Percentiles rank a stretch among this genome's conserved stretches.
Conservation (phyloP, 2,329 filamentous ascomycete species). For the Aureobasidium subglaciale region DNA sequence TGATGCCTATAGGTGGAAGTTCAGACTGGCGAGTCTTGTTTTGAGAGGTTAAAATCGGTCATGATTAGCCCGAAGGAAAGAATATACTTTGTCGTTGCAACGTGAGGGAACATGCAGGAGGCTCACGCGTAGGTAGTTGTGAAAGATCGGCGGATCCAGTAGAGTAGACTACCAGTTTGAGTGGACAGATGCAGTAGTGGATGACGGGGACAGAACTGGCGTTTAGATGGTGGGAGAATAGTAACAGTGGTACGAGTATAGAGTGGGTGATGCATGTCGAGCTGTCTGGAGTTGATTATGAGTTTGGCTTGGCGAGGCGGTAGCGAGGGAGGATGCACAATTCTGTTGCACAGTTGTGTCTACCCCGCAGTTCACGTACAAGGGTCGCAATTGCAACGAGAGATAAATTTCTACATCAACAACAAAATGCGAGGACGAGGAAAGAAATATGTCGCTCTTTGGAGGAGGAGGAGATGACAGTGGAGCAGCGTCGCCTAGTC, state of each 20-base stretch:
- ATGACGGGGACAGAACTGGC: neutral
- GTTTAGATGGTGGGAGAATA: neutral
- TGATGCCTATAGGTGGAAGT: neutral
- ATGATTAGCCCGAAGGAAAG: neutral
- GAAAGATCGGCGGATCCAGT: neutral
- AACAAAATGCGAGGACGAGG: constrained; percentile 1
- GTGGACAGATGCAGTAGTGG: neutral
- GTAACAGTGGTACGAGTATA: neutral
- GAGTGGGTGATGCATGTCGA: neutral
- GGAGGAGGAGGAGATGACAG: constrained; percentile 2
- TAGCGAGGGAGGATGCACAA: neutral
- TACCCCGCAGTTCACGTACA: neutral
- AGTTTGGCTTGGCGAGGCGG: neutral
- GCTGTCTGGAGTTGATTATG: neutral
- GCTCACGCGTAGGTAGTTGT: neutral
- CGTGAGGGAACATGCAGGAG: neutral
- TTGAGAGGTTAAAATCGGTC: neutral
- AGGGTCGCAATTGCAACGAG: neutral
- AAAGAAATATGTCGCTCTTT: constrained; percentile 14
- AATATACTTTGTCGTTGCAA: neutral
- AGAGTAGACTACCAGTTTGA: neutral
- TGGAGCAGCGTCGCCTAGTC: constrained; percentile 4
- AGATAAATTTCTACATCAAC: constrained; percentile 4
- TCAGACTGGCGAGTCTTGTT: neutral
- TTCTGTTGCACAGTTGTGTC: neutral